Conservation (phyloP, 768 basidiomycete species). For the Nevesoporus exiguus region DNA sequence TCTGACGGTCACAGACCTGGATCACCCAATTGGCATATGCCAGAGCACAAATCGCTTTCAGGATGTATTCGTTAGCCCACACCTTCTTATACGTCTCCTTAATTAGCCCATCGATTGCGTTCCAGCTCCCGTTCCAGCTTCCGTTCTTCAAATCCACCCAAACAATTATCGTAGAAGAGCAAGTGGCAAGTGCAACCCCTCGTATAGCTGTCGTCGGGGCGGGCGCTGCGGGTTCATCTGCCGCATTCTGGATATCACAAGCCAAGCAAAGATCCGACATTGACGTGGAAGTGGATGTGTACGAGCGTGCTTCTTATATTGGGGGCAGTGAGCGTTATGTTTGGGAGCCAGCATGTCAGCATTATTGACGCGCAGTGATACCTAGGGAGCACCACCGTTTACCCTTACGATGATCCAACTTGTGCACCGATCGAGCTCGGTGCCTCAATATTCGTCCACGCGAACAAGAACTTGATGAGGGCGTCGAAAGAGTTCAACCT, state of each 20-base stretch:
- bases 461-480: conserved; percentile 68
- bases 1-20: background rate
- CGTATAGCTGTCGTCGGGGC: conserved; percentile 87
- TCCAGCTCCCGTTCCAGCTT: conserved; percentile 53
- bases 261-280: conserved; percentile 68
- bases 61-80: conserved; percentile 17
- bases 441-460: conserved; percentile 80
- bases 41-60: background rate
- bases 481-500: conserved; percentile 82
- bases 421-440: conserved; percentile 76
- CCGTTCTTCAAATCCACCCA: conserved; percentile 48
- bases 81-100: conserved; percentile 22
- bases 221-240: conserved; percentile 82
- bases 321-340: conserved; percentile 71
- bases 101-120: conserved; percentile 24
- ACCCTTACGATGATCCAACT: conserved; percentile 60
- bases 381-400: conserved; percentile 72
- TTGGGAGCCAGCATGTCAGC: background rate
- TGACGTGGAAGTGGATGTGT: conserved; percentile 78
- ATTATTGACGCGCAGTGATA: conserved; percentile 2
- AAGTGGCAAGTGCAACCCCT: conserved; percentile 32
- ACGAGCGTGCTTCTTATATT: conserved; percentile 70
- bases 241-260: conserved; percentile 80
- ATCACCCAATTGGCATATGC: background rate
- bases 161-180: conserved; percentile 17